Evolutionary conservation across 2,329 filamentous ascomycete species (phyloP), one percentile per base, ranked within the genome.

Genomic region (Pyricularia grisea): DNA sequence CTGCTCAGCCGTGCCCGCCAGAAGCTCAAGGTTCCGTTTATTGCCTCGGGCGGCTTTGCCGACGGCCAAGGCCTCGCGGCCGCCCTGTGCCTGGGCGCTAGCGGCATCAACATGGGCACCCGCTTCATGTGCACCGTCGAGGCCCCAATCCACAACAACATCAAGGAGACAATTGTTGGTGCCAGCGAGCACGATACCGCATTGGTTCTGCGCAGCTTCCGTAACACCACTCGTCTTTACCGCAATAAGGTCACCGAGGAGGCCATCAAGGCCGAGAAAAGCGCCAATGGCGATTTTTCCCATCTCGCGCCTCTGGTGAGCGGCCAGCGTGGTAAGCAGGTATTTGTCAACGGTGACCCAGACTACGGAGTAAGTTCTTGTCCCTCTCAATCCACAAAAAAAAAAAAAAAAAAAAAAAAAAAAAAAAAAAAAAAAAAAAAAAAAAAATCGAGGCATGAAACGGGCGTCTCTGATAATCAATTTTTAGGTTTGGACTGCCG

Each of bases 31-130:
- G 87, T 96, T 11, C 95, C 95, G 0, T 99, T 98, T 79, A 97
- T 99, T 77, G 95, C 95, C 0, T 96, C 92, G 1, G 95, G 95
- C 69, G 95, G 95, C 1, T 98, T 99, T 77, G 94, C 93, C 14
- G 95, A 99, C 78, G 95, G 95, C 0, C 88, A 97, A 75, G 95
- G 95, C 4, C 86, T 99, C 25, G 95, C 95, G 0, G 95, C 94
- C 2, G 95, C 95, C 9, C 83, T 99, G 74, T 90, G 90, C 60
- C 86, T 99, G 14, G 95, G 95, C 50, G 95, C 95, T 0, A 92
- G 92, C 78, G 95, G 95, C 72, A 90, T 98, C 81, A 99, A 99
- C 81, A 99, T 99, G 95, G 95, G 95, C 70, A 99, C 95, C 11
- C 85, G 95, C 61, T 99, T 98, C 83, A 96, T 99, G 92, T 94